Conservation (phyloP, 805 yeast species). For the Barnettozyma botsteinii region DNA sequence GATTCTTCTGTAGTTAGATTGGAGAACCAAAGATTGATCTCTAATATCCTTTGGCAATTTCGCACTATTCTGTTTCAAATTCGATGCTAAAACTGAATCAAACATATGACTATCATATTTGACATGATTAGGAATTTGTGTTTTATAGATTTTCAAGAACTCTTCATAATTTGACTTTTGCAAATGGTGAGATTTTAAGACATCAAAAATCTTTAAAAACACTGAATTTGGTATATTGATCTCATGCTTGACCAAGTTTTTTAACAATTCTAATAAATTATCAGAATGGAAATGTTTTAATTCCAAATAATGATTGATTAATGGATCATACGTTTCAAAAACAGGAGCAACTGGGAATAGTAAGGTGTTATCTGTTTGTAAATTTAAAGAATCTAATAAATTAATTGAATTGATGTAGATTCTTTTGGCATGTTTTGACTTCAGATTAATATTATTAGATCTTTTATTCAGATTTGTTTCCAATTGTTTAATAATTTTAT, state of each 20-base stretch:
- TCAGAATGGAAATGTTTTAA: constrained; percentile 3
- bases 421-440: constrained; percentile 4
- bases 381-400: constrained; percentile 1
- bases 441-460: not conserved
- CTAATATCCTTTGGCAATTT: not conserved
- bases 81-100: constrained; percentile 2
- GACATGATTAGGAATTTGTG: constrained; percentile 1
- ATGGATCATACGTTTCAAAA: constrained; percentile 6
- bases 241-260: not conserved
- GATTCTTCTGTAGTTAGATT: constrained; percentile 1
- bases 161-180: constrained; percentile 1
- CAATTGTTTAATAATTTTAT: not conserved
- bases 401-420: not conserved
- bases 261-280: not conserved
- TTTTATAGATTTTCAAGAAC: not conserved
- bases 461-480: not conserved
- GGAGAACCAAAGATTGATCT: not conserved
- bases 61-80: constrained; percentile 1
- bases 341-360: constrained; percentile 3
- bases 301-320: not conserved
- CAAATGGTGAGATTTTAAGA: constrained; percentile 2
- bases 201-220: constrained; percentile 1
- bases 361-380: not conserved
- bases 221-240: constrained; percentile 1
- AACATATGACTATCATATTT: constrained; percentile 5